Percentiles rank a stretch among this genome's conserved stretches.
phyloP scores from a whole-genome alignment of 495 filamentous ascomycete genomes.

The Clavariopsis aquatica region DNA sequence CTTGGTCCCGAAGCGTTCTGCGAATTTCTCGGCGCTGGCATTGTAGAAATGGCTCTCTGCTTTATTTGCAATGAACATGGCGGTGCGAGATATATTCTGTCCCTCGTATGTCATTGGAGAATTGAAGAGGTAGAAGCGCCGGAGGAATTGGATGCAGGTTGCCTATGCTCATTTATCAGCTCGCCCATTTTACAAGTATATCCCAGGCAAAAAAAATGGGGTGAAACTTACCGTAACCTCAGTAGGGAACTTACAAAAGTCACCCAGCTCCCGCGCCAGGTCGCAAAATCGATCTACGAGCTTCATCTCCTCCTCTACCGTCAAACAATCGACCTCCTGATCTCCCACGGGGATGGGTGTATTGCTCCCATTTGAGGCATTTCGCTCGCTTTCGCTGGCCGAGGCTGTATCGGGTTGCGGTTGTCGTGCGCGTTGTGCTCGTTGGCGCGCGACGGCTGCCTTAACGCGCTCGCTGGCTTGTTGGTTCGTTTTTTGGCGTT shows the following conservation, averaged over 20 bases:
- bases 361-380: constrained; percentile 23
- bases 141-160: constrained; percentile 87
- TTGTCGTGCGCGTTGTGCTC: constrained; percentile 43
- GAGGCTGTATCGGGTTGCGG: constrained; percentile 25
- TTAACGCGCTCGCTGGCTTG: constrained; percentile 71
- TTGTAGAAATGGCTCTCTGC: constrained; percentile 80
- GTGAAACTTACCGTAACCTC: constrained; percentile 66
- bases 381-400: constrained; percentile 44
- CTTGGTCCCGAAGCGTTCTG: constrained; percentile 56
- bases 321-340: constrained; percentile 69
- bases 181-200: background rate
- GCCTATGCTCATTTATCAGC: constrained; percentile 51
- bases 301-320: constrained; percentile 75
- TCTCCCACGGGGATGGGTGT: constrained; percentile 36
- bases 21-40: constrained; percentile 68
- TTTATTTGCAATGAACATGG: constrained; percentile 89
- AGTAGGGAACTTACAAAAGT: constrained; percentile 69
- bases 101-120: constrained; percentile 94
- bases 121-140: constrained; percentile 92
- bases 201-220: background rate
- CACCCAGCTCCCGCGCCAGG: constrained; percentile 38
- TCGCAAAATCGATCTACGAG: constrained; percentile 82
- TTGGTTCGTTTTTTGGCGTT: constrained; percentile 74
- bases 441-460: constrained; percentile 56
- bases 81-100: constrained; percentile 77